phyloP scores from a whole-genome alignment of 2,329 filamentous ascomycete genomes.

The Monilinia fructigena region DNA sequence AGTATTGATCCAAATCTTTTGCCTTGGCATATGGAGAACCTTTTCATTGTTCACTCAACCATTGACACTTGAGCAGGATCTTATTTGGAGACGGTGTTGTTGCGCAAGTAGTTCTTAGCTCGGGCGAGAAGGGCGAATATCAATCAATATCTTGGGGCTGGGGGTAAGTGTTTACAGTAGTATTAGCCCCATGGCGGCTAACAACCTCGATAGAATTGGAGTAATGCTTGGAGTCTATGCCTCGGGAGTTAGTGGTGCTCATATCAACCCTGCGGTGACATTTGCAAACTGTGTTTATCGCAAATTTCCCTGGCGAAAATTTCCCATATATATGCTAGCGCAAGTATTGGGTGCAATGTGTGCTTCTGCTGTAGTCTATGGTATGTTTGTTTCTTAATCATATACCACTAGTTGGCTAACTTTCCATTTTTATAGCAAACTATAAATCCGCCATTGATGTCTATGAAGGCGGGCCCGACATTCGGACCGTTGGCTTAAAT shows the following conservation, averaged over 20 bases:
- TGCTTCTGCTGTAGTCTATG: constrained; percentile 51
- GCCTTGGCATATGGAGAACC: background rate
- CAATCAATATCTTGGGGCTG: constrained; percentile 39
- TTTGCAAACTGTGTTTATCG: constrained; percentile 61
- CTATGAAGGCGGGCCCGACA: constrained; percentile 60
- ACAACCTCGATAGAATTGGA: constrained; percentile 50
- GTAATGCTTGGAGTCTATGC: constrained; percentile 70
- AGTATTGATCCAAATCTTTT: background rate
- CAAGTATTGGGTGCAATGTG: constrained; percentile 67
- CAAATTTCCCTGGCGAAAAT: constrained; percentile 66
- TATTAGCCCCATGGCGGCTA: background rate
- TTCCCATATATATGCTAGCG: constrained; percentile 63
- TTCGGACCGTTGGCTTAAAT: constrained; percentile 57
- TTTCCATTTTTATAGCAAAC: constrained; percentile 46
- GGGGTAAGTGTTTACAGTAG: constrained; percentile 29
- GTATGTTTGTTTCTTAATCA: constrained; percentile 11
- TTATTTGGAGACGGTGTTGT: constrained; percentile 69
- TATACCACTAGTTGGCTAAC: background rate
- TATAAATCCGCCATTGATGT: constrained; percentile 64
- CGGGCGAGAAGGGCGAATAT: constrained; percentile 32
- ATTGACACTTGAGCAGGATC: constrained; percentile 8
- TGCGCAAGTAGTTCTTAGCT: constrained; percentile 61
- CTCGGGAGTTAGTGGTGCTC: constrained; percentile 62
- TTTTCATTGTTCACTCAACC: background rate
- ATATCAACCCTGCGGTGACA: constrained; percentile 70